These are phyloP conservation scores for sorghum (Sorghum bicolor) DNA, from an alignment of 176 grass and related monocot genomes.

Conservation along the genomic window Sorghum_bicolor_NCBIv3 NC_012873.2:7774501-7775000, in stretches of 20 bases:
- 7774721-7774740: too few species aligned
- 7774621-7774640: too few species aligned
- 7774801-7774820: not conserved
- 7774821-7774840: conserved; percentile 33
- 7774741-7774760: not conserved
- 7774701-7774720: too few species aligned
- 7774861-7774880: conserved; percentile 17
- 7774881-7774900: not conserved
- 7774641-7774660: too few species aligned
- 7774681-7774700: too few species aligned
- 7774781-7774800: conserved; percentile 22
- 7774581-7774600: too few species aligned
- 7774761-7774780: not conserved
- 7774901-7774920: not conserved
- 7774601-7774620: too few species aligned
- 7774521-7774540: too few species aligned
- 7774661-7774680: too few species aligned
- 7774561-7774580: too few species aligned
- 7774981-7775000: not conserved
- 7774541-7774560: too few species aligned
- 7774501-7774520: not conserved
- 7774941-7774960: not conserved
- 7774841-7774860: conserved; percentile 28
- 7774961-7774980: not conserved
- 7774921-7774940: not conserved